Evolutionary conservation across 371 early-diverging fungal genomes (phyloP).

Genomic region (Mortierella sp.): DNA sequence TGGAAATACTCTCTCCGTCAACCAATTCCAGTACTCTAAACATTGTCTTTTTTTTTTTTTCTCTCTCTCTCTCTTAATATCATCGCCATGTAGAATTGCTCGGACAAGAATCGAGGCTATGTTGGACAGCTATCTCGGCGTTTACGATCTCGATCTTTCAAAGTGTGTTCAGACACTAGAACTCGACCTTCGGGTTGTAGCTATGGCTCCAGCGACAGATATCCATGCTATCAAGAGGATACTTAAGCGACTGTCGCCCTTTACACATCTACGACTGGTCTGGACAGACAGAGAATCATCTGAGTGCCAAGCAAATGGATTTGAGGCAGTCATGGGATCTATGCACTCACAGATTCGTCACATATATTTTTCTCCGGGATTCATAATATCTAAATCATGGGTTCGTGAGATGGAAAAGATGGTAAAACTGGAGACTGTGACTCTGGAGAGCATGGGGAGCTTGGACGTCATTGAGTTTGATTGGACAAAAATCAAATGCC

Average conservation of each 20-base stretch:
- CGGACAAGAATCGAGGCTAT: conserved; percentile 39
- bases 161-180: conserved; percentile 43
- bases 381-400: conserved; percentile 28
- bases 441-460: conserved; percentile 23
- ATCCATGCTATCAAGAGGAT: conserved; percentile 24
- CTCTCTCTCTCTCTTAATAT: no score
- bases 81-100: neutral
- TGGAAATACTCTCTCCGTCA: neutral
- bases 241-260: conserved; percentile 30
- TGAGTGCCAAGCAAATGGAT: conserved; percentile 14
- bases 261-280: conserved; percentile 33
- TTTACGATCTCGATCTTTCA: conserved; percentile 38
- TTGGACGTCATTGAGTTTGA: conserved; percentile 29
- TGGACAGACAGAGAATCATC: conserved; percentile 22
- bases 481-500: conserved; percentile 25
- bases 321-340: conserved; percentile 17
- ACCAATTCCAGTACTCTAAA: neutral
- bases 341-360: conserved; percentile 27
- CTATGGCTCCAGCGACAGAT: conserved; percentile 15
- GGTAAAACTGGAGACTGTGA: conserved; percentile 23
- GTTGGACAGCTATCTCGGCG: conserved; percentile 33
- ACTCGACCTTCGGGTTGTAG: conserved; percentile 30
- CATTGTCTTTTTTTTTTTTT: conserved; percentile 8
- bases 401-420: conserved; percentile 35
- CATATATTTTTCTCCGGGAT: conserved; percentile 30